Evolutionary conservation across 2,329 filamentous ascomycete genomes (phyloP), one percentile per base, ranked within the genome.

Genomic region (Fusarium globosum): DNA sequence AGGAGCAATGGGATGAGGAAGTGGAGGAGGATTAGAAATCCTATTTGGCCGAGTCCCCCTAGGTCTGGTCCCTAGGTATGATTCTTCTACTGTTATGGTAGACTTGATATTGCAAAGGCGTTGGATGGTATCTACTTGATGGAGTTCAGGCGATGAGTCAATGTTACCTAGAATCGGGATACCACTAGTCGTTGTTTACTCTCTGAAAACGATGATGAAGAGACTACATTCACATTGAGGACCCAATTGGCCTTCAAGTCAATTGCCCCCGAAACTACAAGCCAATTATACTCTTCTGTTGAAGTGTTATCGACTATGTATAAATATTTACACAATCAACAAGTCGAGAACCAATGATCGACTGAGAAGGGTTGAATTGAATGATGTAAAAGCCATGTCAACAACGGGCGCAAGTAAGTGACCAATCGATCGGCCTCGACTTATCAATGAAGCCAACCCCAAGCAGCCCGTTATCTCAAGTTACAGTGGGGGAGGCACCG

Each of bases 1-100:
- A 92, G 79, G 93, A 96, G 80, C 89, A 90, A 39, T 96, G 93
- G 92, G 94, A 94, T 76, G 93, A 93, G 76, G 94, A 94, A 76
- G 91, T 91, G 69, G 93, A 95, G 71, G 93, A 91, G 68, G 87
- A 89, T 71, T 88, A 83, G 63, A 46, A 52, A 61, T 70, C 65
- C 60, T 76, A 68, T 68, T 26, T 70, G 53, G 49, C 51, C 35
- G 59, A 62, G 49, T 58, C 51, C 43, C 57, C 41, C 28, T 63
- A 64, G 28, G 46, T 45, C 48, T 63, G 61, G 36, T 65, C 18
- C 28, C 33, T 23, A 42, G 38, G 26, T 20, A 53, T 45, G 26
- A 39, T 41, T 39, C 43, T 18, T 55, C 36, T 63, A 49, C 38
- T 33, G 26, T 53, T 33, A 30, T 23, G 46, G 39, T 61, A 38